Percentiles rank a stretch among this genome's conserved stretches.
phyloP scores from a whole-genome alignment of 805 yeast species.

The Aciculoconidium aculeatum region DNA sequence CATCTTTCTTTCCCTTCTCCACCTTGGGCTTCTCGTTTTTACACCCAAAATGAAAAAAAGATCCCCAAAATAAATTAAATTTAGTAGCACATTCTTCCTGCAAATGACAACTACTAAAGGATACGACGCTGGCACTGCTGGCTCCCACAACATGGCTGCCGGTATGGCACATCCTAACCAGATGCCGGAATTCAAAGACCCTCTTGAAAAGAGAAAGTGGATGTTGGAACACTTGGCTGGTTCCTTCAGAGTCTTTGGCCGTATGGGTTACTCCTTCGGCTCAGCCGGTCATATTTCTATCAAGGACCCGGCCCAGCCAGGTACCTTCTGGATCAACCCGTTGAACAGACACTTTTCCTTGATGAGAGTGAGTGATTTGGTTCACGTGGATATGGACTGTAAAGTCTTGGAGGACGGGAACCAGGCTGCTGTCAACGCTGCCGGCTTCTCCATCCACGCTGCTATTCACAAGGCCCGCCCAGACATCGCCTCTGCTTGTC shows the following conservation, averaged over 20 bases:
- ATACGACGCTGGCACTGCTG: conserved; percentile 36
- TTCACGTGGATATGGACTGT: conserved; percentile 33
- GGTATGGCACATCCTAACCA: conserved; percentile 48
- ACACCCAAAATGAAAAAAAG: too few relatives aligned
- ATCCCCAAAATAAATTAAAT: background rate
- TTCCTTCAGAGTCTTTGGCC: conserved; percentile 77
- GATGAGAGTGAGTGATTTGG: conserved; percentile 34
- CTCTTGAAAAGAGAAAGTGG: conserved; percentile 47
- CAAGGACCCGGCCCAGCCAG: conserved; percentile 76
- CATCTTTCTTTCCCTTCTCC: too few relatives aligned
- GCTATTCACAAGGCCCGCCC: conserved; percentile 36
- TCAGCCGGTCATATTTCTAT: conserved; percentile 82
- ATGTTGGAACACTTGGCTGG: conserved; percentile 73
- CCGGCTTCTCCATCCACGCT: conserved; percentile 37
- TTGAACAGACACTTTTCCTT: conserved; percentile 65
- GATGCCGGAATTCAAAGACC: conserved; percentile 48
- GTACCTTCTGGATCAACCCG: conserved; percentile 87
- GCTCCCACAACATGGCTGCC: conserved; percentile 56
- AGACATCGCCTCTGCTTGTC: conserved; percentile 37
- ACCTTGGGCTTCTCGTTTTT: too few relatives aligned
- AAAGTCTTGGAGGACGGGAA: conserved; percentile 34
- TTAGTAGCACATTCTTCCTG: background rate
- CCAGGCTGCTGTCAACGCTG: conserved; percentile 35
- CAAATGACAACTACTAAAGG: conserved; percentile 29
- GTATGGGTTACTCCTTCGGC: conserved; percentile 73